Base-by-base conservation (phyloP, 768 basidiomycete genomes). In the Macrocybe gigantea region DNA sequence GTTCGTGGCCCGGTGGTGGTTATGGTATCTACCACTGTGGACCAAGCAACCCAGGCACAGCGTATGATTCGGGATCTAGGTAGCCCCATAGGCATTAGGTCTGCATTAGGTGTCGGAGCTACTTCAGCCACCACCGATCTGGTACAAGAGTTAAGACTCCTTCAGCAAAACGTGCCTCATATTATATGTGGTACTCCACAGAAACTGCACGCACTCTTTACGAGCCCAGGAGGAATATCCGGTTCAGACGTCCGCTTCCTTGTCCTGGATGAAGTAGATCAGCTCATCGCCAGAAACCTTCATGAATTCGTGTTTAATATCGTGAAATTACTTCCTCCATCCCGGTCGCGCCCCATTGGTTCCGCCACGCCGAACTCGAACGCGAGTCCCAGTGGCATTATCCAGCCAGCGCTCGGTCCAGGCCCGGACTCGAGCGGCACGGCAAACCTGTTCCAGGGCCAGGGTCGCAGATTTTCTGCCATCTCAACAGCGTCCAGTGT, bases 111-210 rank as follows among this genome's bases (percentile, higher is more conserved):
- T 14, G 85, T 95, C 3, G 93, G 92, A 42, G 72, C 83, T 5
- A 82, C 88, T 0, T 80, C 80, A 30, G 73, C 73, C 33, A 75
- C 71, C 38, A 79, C 65, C 49, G 82, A 86, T 60, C 72, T 84
- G 43, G 71, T 70, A 13, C 88, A 88, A 58, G 93, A 96, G 59
- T 68, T 91, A 14, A 84, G 89, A 12, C 71, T 86, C 33, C 75
- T 97, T 44, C 87, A 93, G 52, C 88, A 94, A 66, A 94, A 86
- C 57, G 85, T 90, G 72, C 92, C 95, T 7, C 94, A 98, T 57
- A 82, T 99, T 54, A 83, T 99, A 50, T 93, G 95, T 58, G 96
- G 96, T 33, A 98, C 96, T 2, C 96, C 96, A 8, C 96, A 96
- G 61, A 94, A 95, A 67, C 70, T 99, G 11, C 85, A 95, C 60